phyloP scores from a whole-genome alignment of 257 asterid species.

The Perilla frutescens region DNA sequence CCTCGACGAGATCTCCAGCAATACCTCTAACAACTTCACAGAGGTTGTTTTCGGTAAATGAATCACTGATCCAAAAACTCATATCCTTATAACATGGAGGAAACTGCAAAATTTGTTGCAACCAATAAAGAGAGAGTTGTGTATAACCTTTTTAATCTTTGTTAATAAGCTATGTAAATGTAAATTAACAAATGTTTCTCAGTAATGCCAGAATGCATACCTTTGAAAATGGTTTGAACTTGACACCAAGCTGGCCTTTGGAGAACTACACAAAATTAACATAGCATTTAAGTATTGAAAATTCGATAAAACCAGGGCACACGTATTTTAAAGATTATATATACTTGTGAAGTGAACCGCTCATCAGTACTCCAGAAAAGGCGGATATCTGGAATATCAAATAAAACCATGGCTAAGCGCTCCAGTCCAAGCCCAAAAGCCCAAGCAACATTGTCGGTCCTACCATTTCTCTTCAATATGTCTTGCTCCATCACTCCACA shows the following conservation, averaged over 20 bases:
- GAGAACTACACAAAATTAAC: slow-evolving; percentile 60
- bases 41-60: slow-evolving; percentile 85
- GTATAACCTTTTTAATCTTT: background rate
- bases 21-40: slow-evolving; percentile 90
- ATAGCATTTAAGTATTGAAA: slow-evolving; percentile 15
- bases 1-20: slow-evolving; percentile 92
- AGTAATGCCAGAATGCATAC: slow-evolving; percentile 43
- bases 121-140: slow-evolving; percentile 4
- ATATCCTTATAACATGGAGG: slow-evolving; percentile 95
- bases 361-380: slow-evolving; percentile 94
- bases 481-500: slow-evolving; percentile 99
- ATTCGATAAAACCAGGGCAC: slow-evolving; percentile 14
- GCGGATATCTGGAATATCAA: slow-evolving; percentile 95
- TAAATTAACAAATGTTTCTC: background rate
- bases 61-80: slow-evolving; percentile 91
- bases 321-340: slow-evolving; percentile 25
- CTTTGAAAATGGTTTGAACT: slow-evolving; percentile 93
- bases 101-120: slow-evolving; percentile 54
- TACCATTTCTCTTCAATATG: slow-evolving; percentile 80
- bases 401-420: slow-evolving; percentile 92
- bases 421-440: slow-evolving; percentile 99
- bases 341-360: slow-evolving; percentile 96
- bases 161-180: background rate
- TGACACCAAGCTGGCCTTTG: slow-evolving; percentile 79
- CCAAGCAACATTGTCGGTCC: slow-evolving; percentile 83